phyloP scores from a whole-genome alignment of 1,284 basidiomycete genomes.

The Boletus sp. region DNA sequence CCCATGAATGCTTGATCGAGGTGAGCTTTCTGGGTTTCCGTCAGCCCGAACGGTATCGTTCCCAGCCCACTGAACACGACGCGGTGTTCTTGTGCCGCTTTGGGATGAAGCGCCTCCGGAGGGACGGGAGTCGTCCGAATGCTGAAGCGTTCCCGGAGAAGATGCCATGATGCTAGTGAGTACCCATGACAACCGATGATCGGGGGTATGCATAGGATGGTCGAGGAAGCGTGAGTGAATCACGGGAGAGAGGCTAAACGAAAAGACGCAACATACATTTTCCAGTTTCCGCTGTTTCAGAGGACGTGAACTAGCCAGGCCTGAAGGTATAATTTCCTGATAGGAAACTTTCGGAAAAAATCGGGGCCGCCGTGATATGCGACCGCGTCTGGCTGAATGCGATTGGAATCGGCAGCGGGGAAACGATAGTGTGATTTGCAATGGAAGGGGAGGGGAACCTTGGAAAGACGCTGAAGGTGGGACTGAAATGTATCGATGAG shows the following conservation, averaged over 20 bases:
- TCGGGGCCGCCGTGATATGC: background rate
- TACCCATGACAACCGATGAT: conserved; percentile 8
- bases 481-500: background rate
- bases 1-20: conserved; percentile 24
- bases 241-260: background rate
- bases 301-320: background rate
- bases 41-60: conserved; percentile 1
- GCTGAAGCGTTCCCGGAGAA: background rate
- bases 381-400: background rate
- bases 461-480: background rate
- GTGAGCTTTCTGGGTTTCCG: conserved; percentile 2
- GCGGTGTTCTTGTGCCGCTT: conserved; percentile 33
- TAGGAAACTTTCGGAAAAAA: too few relatives aligned
- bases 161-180: conserved; percentile 23
- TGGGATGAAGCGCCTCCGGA: conserved; percentile 24
- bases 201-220: background rate
- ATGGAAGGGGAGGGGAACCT: background rate
- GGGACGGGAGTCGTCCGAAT: conserved; percentile 12
- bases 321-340: background rate
- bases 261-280: conserved; percentile 10
- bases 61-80: conserved; percentile 40
- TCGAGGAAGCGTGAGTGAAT: background rate
- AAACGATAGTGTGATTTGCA: background rate
- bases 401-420: background rate
- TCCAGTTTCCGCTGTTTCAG: background rate